Percentiles rank a stretch among this genome's conserved stretches.
Evolutionary conservation across 495 filamentous ascomycete genomes (phyloP).

Genomic region (Aspergillus cavernicola): DNA sequence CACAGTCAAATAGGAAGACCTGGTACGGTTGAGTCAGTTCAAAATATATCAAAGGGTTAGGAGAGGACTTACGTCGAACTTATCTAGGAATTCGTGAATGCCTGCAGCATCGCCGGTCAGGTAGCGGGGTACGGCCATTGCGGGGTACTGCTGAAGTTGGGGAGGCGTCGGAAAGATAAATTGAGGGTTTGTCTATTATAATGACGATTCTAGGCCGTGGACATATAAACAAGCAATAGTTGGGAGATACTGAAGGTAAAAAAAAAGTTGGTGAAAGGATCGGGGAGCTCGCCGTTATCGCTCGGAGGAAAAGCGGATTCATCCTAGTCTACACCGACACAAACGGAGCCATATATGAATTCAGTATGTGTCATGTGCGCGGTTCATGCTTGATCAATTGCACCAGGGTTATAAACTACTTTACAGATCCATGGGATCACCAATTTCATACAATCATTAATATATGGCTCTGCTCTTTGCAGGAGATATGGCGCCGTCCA

Average conservation of each 20-base stretch:
- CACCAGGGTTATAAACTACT: too few species aligned
- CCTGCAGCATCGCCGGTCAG: conserved; percentile 73
- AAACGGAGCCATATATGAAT: too few species aligned
- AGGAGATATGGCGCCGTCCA: too few species aligned
- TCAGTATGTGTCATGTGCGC: not conserved
- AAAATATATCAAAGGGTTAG: not conserved
- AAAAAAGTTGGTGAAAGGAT: not conserved
- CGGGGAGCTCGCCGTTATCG: conserved; percentile 1
- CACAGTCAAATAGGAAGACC: conserved; percentile 95
- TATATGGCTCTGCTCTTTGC: too few species aligned
- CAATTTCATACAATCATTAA: conserved; percentile 22
- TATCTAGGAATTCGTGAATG: conserved; percentile 77
- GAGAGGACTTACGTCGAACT: conserved; percentile 74
- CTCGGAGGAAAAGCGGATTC: conserved; percentile 9
- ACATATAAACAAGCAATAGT: not conserved
- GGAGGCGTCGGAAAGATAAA: not conserved
- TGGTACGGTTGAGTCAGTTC: conserved; percentile 26
- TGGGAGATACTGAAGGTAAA: not conserved
- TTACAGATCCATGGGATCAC: too few species aligned
- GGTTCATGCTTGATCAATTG: too few species aligned
- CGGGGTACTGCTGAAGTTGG: conserved; percentile 16
- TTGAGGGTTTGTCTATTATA: not conserved
- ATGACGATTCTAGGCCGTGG: too few species aligned
- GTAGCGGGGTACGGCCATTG: conserved; percentile 55
- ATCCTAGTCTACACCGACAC: not conserved